Evolutionary conservation across 352 stramenopile species (phyloP).

Genomic region (Globisporangium echinulatum): DNA sequence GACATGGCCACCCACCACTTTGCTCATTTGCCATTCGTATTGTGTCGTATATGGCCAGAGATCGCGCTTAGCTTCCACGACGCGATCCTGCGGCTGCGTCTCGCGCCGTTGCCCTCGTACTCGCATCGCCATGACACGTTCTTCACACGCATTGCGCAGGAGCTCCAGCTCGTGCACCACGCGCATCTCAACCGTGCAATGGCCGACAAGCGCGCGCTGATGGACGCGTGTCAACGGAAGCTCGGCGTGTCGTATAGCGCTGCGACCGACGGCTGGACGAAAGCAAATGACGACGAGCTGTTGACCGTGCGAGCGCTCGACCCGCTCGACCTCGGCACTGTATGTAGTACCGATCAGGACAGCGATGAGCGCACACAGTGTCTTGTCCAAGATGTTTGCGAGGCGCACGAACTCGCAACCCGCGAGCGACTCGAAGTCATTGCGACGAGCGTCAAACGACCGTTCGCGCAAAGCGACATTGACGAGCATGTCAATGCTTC

Average conservation of each 20-base stretch:
- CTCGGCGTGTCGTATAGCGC: constrained; percentile 15
- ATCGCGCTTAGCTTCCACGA: constrained; percentile 30
- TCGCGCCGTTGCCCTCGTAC: constrained; percentile 11
- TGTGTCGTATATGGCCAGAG: constrained; percentile 11
- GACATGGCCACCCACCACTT: background rate
- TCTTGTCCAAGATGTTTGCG: no score
- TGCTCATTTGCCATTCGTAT: background rate
- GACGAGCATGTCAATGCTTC: background rate
- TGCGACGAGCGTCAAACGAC: constrained; percentile 16
- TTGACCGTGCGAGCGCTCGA: background rate
- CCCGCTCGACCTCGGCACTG: background rate
- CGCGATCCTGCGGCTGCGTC: constrained; percentile 19
- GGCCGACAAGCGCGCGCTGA: constrained; percentile 28
- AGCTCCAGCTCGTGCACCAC: constrained; percentile 33
- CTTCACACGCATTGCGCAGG: constrained; percentile 30
- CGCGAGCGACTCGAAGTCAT: constrained; percentile 20
- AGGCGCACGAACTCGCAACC: background rate
- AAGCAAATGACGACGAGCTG: constrained; percentile 12
- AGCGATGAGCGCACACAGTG: no score
- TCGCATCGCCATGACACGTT: constrained; percentile 16
- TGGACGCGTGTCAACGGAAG: constrained; percentile 18
- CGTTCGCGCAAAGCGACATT: constrained; percentile 3
- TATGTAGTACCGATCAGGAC: background rate
- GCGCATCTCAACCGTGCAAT: constrained; percentile 22
- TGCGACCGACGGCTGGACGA: background rate